A percentile compares a stretch with the other conserved stretches of the same genome.
These are phyloP conservation scores for Cyberlindnera nakhonratchasimensis DNA, from an alignment of 805 yeast genomes.

Conservation along the genomic window DNA sequence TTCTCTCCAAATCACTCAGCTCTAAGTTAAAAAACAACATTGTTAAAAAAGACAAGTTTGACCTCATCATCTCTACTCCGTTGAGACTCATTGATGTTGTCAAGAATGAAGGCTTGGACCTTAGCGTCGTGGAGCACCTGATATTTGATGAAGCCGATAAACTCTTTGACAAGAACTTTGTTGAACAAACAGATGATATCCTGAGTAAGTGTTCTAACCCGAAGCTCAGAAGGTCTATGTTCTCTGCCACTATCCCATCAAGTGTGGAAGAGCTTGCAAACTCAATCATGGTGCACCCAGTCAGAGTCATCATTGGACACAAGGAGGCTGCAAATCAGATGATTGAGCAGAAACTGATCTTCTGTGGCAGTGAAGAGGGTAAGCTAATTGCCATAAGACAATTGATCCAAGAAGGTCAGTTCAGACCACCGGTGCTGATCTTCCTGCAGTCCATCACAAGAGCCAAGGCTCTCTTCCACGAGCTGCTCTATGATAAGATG, in stretches of 20 bases:
- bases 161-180: constrained; percentile 79
- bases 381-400: constrained; percentile 88
- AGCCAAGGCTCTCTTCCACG: constrained; percentile 94
- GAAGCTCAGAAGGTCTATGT: constrained; percentile 63
- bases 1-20: constrained; percentile 69
- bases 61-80: constrained; percentile 84
- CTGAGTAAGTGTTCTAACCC: constrained; percentile 45
- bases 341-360: constrained; percentile 79
- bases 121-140: constrained; percentile 65
- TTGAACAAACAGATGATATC: constrained; percentile 87
- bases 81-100: constrained; percentile 79
- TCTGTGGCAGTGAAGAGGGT: constrained; percentile 95
- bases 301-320: constrained; percentile 86
- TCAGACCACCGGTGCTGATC: constrained; percentile 89
- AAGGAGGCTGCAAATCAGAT: constrained; percentile 87
- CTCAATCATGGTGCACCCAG: constrained; percentile 69
- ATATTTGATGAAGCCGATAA: constrained; percentile 96
- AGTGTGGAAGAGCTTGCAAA: constrained; percentile 86
- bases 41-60: constrained; percentile 61
- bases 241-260: constrained; percentile 94
- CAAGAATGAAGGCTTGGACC: constrained; percentile 54
- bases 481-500: constrained; percentile 82
- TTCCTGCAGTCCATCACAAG: constrained; percentile 89
- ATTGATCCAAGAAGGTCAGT: constrained; percentile 76
- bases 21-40: constrained; percentile 61